Evolutionary conservation across 129 eudicot genomes (phyloP), one percentile per base, ranked within the genome.

Genomic region (Erigeron canadensis): DNA sequence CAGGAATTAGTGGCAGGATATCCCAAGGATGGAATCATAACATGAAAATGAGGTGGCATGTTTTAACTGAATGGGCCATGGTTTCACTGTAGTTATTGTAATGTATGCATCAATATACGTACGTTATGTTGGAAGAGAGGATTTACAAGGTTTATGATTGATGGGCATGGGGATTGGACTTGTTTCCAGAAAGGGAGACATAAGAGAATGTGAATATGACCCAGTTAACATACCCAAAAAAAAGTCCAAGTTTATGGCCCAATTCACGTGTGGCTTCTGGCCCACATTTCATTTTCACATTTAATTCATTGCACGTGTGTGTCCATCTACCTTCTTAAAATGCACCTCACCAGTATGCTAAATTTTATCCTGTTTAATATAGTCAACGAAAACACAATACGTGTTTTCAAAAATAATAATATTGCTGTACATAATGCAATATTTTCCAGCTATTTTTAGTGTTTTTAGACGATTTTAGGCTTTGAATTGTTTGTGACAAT

Each of bases 291-390:
- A 18, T 54, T 44, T 47, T 79, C 84, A 50, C 85, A 82, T 84
- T 85, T 56, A 86, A 76, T 73, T 22, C 72, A 21, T 65, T 80
- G 73, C 96, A 84, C 91, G 91, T 77, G 89, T 73, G 85, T 48
- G 59, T 56, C 74, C 18, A 34, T 40, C 19, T 50, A 54, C 63
- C 66, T 39, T 38, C 15, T 57, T 40, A 34, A 23, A 69, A 16
- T 34, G 60, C 67, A 34, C 13, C 15, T 7, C 60, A 43, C 13
- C 6, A 12, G 39, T 40, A 64, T 51, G 40, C 4, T 15, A 8
- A 28, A 17, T 65, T 43, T 4, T 48, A 48, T 48, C 18, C 19
- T 48, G 17, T 11, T 11, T 12, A 13, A 4, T 48, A 28, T 48
- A 12, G 55, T 48, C 55, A 48, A 48, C 8, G n/a, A 28, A 28